Evolutionary conservation across 2,329 filamentous ascomycete genomes (phyloP), one percentile per base, ranked within the genome.

Genomic region (Paracorniculantispora psalliotae): DNA sequence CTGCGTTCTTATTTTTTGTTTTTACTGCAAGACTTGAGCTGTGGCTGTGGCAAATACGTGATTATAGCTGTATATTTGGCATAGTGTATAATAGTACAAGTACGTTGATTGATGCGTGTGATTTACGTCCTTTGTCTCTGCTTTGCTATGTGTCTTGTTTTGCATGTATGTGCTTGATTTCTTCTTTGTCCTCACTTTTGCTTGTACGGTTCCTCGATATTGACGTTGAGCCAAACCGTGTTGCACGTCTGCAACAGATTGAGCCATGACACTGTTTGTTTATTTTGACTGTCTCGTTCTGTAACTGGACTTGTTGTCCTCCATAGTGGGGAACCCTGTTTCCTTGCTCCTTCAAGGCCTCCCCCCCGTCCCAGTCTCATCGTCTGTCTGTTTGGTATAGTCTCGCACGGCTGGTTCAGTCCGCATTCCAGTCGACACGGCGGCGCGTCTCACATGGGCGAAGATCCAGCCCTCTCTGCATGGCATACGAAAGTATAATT

Each of bases 31-130:
- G 21, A 47, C 41, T 48, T 49, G 39, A 21, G n/a, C 57, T 54
- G 9, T 47, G 48, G 41, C 57, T 54, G 17, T 39, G 49, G 41
- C 49, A 59, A 54, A 53, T 58, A 35, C 26, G 30, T 52, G 59
- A 37, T 52, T 66, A 65, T 67, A 69, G 67, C 66, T 69, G 67
- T 70, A 64, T 69, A 71, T 70, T 71, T 59, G 66, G 55, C 55
- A 69, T 71, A 71, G 69, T 72, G 69, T 71, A 71, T 72, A 72
- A 72, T 72, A 69, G 54, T 58, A 55, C 54, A 37, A 58, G 54
- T 55, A 55, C 48, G 43, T 48, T 52, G 41, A 26, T 48, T 60
- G 37, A 58, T 47, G 49, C 33, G 30, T 49, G 25, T 50, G n/a
- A n/a, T n/a, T n/a, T n/a, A n/a, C n/a, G n/a, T n/a, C n/a, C 30